Base-by-base conservation (phyloP, 306 rosid genomes). In the Arachis stenosperma region DNA sequence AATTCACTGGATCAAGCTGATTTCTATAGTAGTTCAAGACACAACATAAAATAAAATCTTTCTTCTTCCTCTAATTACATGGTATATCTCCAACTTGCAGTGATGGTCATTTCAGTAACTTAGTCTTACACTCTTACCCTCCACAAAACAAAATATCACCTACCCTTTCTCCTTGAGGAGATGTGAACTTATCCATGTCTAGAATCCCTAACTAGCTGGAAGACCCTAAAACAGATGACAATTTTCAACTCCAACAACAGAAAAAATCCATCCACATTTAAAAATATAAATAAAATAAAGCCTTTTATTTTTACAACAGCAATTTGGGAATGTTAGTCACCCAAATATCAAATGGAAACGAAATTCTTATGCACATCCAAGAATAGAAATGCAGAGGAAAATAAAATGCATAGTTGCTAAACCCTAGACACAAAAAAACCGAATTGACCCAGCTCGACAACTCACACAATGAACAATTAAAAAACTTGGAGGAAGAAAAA, bases 341-440 rank as follows among this genome's bases (percentile, higher is more conserved):
- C 40, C 36, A 65, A 44, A 65, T 65, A 9, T 44, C 54, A 46
- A 33, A 43, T 10, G 12, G 9, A 48, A 12, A 44, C 17, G 55
- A 65, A 17, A 44, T 47, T 47, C 42, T 15, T 4, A 66, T 17
- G 73, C 12, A 40, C 48, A 10, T 15, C 6, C 36, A 52, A 37
- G 50, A 81, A 33, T 33, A 33, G 37, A 33, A 70, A 44, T 43
- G 73, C 22, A 40, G 42, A 10, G 29, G 6, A 72, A 39, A 29
- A 42, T 11, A 7, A 56, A 42, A 65, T 5, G 47, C 55, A 13
- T 8, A 50, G 55, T 46, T 46, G 13, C 62, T 10, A 46, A 46
- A 9, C 41, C 46, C 9, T 33, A 33, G 37, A 72, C 40, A 29
- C 58, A 80, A 59, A 65, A 80, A 77, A 69, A 37, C 71, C 78